These are phyloP conservation scores for Rhizopogon salebrosus DNA, from an alignment of 768 basidiomycete species.

Conservation along the genomic window DNA sequence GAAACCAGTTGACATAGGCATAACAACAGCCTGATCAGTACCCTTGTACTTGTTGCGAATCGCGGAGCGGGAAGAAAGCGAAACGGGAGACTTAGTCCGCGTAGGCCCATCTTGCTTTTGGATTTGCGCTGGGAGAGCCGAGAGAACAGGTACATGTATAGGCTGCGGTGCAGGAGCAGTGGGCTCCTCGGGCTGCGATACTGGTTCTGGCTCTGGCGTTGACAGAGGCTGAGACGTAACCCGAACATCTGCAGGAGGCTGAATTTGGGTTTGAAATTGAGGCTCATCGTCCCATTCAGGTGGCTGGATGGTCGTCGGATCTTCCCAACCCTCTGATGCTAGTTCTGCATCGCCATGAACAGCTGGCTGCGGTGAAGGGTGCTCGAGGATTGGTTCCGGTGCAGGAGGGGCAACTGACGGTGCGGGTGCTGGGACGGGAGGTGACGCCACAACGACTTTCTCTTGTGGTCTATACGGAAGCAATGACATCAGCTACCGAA, in stretches of 20 bases:
- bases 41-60: constrained; percentile 60
- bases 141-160: constrained; percentile 22
- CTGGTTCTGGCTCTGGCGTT: constrained; percentile 13
- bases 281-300: constrained; percentile 74
- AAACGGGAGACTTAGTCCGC: constrained; percentile 36
- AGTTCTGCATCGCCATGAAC: constrained; percentile 30
- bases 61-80: constrained; percentile 49
- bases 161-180: constrained; percentile 25
- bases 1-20: constrained; percentile 59
- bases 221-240: constrained; percentile 25
- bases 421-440: constrained; percentile 21
- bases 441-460: constrained; percentile 46
- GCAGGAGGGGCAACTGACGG: constrained; percentile 16
- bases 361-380: constrained; percentile 24
- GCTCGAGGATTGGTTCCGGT: constrained; percentile 15
- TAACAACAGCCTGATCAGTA: constrained; percentile 74
- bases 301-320: constrained; percentile 63
- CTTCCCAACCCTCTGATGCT: constrained; percentile 54
- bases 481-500: constrained; percentile 3
- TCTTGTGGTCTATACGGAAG: constrained; percentile 51
- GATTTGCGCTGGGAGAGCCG: constrained; percentile 15
- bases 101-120: constrained; percentile 23
- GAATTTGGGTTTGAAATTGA: constrained; percentile 24
- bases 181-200: constrained; percentile 28
- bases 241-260: constrained; percentile 24